Evolutionary conservation across 2,329 filamentous ascomycete genomes (phyloP), one percentile per base, ranked within the genome.

Genomic region (Pseudohalonectria lignicola): DNA sequence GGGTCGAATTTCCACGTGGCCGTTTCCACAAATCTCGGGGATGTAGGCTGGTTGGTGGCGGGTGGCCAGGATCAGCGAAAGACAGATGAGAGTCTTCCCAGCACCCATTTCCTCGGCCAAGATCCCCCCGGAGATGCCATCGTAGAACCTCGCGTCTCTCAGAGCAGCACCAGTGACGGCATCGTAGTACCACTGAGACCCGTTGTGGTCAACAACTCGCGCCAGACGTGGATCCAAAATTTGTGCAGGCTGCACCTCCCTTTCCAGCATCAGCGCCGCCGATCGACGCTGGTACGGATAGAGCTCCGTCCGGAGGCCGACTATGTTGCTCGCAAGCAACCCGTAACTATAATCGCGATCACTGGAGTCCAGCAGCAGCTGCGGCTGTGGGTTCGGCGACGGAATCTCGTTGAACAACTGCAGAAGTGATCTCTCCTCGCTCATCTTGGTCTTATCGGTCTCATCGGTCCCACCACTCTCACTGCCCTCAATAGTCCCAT

Each of bases 21-120:
- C 44, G 3, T 33, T 39, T 41, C 69, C 61, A 50, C 81, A 74
- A 38, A 79, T 55, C 3, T 77, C 68, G 2, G 88, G 81, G 4
- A 82, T 71, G 15, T 67, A 60, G 5, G 85, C 74, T 10, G 78
- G 71, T 43, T 88, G 72, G 23, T 78, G 66, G 48, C 74, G 77
- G 0, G 86, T 94, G 3, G 86, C 36, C 6, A 32, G 15, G 13
- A 38, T 28, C 21, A 38, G 21, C n/a, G 36, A 29, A 15, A 96
- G 61, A 45, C 83, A 90, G 10, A 95, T 94, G 19, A 95, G 60
- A 0, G 90, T 95, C 62, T 95, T 96, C 0, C 90, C 88, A 0
- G 73, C 62, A 5, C 81, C 82, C 83, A 88, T 88, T 45, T 84
- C 80, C 52, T 92, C 85, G 0, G 83, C 82, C 12, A 87, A 61